phyloP scores from a whole-genome alignment of 306 rosid genomes.

The Vigna hirtella region DNA sequence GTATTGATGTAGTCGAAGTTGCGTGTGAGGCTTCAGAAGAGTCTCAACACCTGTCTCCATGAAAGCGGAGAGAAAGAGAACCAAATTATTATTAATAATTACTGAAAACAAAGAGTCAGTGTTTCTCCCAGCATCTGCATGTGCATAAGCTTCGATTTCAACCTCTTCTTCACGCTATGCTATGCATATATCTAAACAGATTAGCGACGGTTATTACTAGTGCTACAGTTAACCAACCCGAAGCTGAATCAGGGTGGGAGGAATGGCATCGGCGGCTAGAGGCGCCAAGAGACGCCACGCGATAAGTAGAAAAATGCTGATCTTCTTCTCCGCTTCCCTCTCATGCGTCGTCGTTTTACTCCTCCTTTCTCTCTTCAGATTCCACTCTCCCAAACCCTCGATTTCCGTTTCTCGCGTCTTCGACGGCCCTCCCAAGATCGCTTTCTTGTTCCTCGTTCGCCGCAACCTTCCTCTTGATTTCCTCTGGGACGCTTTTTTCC shows the following conservation, averaged over 20 bases:
- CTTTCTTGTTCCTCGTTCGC: constrained; percentile 87
- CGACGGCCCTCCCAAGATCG: constrained; percentile 78
- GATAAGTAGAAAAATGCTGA: constrained; percentile 55
- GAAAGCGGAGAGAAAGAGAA: neutral
- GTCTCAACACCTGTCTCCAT: neutral
- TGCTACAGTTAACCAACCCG: neutral
- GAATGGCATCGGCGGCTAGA: constrained; percentile 45
- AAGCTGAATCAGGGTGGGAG: neutral
- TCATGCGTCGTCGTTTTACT: constrained; percentile 59
- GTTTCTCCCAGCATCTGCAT: neutral
- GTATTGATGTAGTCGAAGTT: constrained; percentile 8
- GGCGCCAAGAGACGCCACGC: constrained; percentile 65
- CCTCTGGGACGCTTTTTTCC: constrained; percentile 86
- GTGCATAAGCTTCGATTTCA: neutral
- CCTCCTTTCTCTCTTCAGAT: constrained; percentile 50
- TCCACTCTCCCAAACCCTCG: constrained; percentile 53
- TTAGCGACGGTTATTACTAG: too few relatives aligned
- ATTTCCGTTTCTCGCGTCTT: constrained; percentile 48
- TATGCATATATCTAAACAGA: neutral
- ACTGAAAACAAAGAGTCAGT: neutral
- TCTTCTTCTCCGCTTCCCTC: constrained; percentile 58
- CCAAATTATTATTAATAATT: neutral
- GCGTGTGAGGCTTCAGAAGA: neutral
- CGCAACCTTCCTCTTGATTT: constrained; percentile 87
- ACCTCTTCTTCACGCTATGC: neutral